Evolutionary conservation across 225 moss, liverwort and hornwort species (phyloP), one percentile per base, ranked within the genome.

Genomic region (Pseudisothecium myosuroides): DNA sequence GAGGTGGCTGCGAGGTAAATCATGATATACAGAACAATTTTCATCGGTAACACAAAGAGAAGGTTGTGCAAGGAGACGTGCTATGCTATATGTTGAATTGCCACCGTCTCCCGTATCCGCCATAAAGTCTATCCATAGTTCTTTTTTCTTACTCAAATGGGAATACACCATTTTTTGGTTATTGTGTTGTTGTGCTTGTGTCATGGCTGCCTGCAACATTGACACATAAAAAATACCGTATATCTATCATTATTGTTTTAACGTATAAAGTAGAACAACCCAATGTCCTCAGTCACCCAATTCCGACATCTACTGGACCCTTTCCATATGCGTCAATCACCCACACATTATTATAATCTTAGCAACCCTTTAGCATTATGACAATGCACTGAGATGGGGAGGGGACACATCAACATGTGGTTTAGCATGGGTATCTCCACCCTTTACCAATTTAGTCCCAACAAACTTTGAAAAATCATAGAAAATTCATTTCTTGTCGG

Each of bases 81-180:
- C 95, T 37, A 95, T 91, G 79, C 94, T 92, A 54, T 95, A 94
- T 37, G 95, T 95, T 34, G 95, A 95, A 71, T 94, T 95, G 80
- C 95, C 94, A 76, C 95, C 95, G 6, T 95, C 95, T n/a, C 95
- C 94, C 0, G 95, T 95, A 55, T 95, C 95, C 0, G 95, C 95
- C 94, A 95, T 95, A 52, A 95, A 95, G 56, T 95, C 95, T 31
- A 95, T n/a, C 94, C 93, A 95, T 52, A 95, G 45, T 50, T 95
- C 95, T 32, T 86, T 91, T 62, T 76, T 90, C 69, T 89, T 89
- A 83, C 95, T 94, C 6, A 95, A 64, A 80, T 94, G 94, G 1
- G 85, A 63, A 55, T 93, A 89, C 5, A 95, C 49, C 82, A 87
- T 72, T 54, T 90, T 91, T 49, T 88, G 85, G 32, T 56, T 90